These are phyloP conservation scores for Schizonepeta tenuifolia DNA, from an alignment of 257 asterid genomes.

Conservation along the genomic window DNA sequence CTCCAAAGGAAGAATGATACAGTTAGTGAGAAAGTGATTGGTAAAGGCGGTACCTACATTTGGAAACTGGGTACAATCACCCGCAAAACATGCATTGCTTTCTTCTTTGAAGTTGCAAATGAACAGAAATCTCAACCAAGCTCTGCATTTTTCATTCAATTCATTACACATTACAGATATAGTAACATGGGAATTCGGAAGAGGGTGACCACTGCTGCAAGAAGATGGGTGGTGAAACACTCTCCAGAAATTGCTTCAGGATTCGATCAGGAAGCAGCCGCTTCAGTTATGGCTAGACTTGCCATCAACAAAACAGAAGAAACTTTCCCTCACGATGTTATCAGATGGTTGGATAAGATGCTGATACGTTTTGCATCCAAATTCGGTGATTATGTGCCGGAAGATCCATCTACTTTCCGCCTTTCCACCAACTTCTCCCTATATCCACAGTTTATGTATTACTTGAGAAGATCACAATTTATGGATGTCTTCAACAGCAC, in stretches of 20 bases:
- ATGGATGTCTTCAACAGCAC: slow-evolving; percentile 81
- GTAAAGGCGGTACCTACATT: slow-evolving; percentile 77
- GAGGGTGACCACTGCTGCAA: slow-evolving; percentile 89
- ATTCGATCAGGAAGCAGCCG: slow-evolving; percentile 97
- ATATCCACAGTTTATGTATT: slow-evolving; percentile 90
- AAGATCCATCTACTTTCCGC: slow-evolving; percentile 89
- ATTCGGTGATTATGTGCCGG: slow-evolving; percentile 85
- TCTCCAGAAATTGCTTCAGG: slow-evolving; percentile 82
- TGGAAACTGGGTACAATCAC: slow-evolving; percentile 85
- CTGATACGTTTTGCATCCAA: slow-evolving; percentile 75
- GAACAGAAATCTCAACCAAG: slow-evolving; percentile 67
- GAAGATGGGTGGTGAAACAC: slow-evolving; percentile 85
- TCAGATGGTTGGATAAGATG: slow-evolving; percentile 76
- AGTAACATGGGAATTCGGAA: slow-evolving; percentile 74
- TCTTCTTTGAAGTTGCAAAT: slow-evolving; percentile 76
- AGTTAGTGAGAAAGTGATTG: slow-evolving; percentile 65
- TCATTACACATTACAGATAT: slow-evolving; percentile 73
- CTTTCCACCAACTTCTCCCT: slow-evolving; percentile 76
- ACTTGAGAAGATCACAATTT: slow-evolving; percentile 88
- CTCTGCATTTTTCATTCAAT: slow-evolving; percentile 84
- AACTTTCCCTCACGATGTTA: slow-evolving; percentile 56
- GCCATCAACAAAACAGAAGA: slow-evolving; percentile 60
- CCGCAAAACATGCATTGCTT: slow-evolving; percentile 75
- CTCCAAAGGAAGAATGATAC: slow-evolving; percentile 57
- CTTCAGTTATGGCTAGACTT: slow-evolving; percentile 88